phyloP scores from a whole-genome alignment of 1,284 basidiomycete species.

The Microbotryum lychnidis-dioicae region DNA sequence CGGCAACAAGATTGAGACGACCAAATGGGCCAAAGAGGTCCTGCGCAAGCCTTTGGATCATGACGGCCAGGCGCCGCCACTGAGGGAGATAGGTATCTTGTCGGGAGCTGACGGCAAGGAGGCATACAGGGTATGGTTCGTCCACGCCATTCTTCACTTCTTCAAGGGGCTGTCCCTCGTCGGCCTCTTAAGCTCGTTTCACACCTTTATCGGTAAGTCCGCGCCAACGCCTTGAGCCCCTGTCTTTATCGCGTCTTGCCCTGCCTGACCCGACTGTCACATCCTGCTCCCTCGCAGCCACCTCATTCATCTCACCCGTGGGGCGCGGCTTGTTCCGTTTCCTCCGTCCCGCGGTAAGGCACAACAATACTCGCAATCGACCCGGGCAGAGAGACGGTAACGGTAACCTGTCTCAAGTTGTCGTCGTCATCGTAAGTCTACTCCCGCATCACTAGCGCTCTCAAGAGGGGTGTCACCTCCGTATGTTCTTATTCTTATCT shows the following conservation, averaged over 20 bases:
- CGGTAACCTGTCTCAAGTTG: slow-evolving; percentile 6
- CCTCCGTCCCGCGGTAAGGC: slow-evolving; percentile 4
- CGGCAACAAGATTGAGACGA: slow-evolving; percentile 15
- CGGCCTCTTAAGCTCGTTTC: slow-evolving; percentile 15
- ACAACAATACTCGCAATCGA: background rate
- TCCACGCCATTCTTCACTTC: slow-evolving; percentile 9
- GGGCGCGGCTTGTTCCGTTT: slow-evolving; percentile 17
- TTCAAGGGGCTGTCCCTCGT: slow-evolving; percentile 15
- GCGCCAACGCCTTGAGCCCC: too few relatives aligned
- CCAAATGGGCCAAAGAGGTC: background rate
- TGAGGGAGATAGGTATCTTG: too few relatives aligned
- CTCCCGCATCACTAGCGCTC: background rate
- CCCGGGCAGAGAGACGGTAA: slow-evolving; percentile 2
- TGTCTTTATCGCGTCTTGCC: background rate
- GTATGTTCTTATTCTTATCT: too few relatives aligned
- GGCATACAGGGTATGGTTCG: background rate
- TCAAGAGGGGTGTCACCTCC: background rate
- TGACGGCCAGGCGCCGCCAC: too few relatives aligned
- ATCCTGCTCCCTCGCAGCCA: background rate
- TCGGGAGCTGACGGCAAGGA: too few relatives aligned
- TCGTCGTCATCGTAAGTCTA: slow-evolving; percentile 15
- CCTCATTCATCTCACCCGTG: slow-evolving; percentile 20
- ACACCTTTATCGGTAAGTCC: slow-evolving; percentile 10
- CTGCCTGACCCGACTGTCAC: too few relatives aligned
- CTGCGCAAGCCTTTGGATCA: too few relatives aligned